Conservation (phyloP, 1,284 basidiomycete species). For the Sporisorium scitamineum region DNA sequence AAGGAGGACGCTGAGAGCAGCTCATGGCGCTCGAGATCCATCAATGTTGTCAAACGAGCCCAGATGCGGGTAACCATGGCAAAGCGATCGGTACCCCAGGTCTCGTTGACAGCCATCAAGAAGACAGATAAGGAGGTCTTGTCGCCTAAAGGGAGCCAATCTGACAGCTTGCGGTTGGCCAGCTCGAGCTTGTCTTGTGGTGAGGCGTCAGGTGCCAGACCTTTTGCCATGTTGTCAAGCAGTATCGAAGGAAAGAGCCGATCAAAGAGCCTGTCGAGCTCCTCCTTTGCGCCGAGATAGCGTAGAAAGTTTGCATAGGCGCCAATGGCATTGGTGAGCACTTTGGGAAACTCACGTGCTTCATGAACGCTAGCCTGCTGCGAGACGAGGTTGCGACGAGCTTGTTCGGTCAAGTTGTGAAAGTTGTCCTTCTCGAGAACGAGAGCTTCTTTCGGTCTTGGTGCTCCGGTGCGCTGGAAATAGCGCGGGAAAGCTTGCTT, state of each 20-base stretch:
- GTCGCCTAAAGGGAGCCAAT: constrained; percentile 27
- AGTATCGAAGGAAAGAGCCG: constrained; percentile 20
- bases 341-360: constrained; percentile 22
- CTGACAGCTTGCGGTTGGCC: constrained; percentile 28
- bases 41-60: constrained; percentile 16
- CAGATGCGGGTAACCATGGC: constrained; percentile 11
- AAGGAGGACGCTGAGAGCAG: background rate
- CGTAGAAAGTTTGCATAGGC: constrained; percentile 23
- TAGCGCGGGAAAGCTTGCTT: constrained; percentile 36
- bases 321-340: constrained; percentile 26
- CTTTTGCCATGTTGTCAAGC: constrained; percentile 24
- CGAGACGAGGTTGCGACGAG: constrained; percentile 40
- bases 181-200: constrained; percentile 44
- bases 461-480: constrained; percentile 10
- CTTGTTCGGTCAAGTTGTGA: constrained; percentile 18
- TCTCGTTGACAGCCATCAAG: background rate
- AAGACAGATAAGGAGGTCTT: constrained; percentile 16
- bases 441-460: constrained; percentile 3
- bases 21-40: constrained; percentile 27
- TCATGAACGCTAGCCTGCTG: constrained; percentile 39
- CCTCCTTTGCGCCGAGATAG: background rate
- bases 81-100: constrained; percentile 4
- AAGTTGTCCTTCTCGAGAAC: constrained; percentile 18
- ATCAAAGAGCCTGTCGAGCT: constrained; percentile 29
- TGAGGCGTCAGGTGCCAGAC: constrained; percentile 16